Evolutionary conservation across 2,329 filamentous ascomycete genomes (phyloP).

Genomic region (Teratosphaeriaceae sp.): DNA sequence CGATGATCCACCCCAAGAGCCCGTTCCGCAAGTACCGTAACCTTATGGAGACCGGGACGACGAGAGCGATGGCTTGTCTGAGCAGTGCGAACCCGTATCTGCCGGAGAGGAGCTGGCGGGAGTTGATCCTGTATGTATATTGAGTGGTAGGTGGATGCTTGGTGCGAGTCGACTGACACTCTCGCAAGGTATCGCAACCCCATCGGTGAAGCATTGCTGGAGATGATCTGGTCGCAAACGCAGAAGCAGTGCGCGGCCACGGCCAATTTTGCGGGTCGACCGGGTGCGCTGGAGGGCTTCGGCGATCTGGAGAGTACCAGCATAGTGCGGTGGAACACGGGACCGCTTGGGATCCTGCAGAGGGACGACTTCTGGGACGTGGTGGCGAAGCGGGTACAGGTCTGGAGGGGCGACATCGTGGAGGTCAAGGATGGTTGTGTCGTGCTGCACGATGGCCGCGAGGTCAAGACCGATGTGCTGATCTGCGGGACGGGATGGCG

Average conservation of each 20-base stretch:
- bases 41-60: slow-evolving; percentile 1
- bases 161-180: too few species aligned
- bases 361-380: slow-evolving; percentile 12
- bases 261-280: slow-evolving; percentile 3
- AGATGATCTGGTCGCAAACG: slow-evolving; percentile 4
- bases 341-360: slow-evolving; percentile 8
- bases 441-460: slow-evolving; percentile 7
- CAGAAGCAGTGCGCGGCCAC: neutral
- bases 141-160: too few species aligned
- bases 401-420: slow-evolving; percentile 9
- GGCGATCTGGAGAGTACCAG: neutral
- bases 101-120: slow-evolving; percentile 4
- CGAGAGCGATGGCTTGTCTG: slow-evolving; percentile 1
- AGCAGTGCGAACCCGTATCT: slow-evolving; percentile 3
- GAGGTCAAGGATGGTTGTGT: slow-evolving; percentile 5
- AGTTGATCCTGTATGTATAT: neutral
- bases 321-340: slow-evolving; percentile 4
- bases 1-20: slow-evolving; percentile 3
- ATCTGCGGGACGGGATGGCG: slow-evolving; percentile 14
- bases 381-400: slow-evolving; percentile 9
- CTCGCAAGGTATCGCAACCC: too few species aligned
- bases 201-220: slow-evolving; percentile 2
- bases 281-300: slow-evolving; percentile 3
- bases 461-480: slow-evolving; percentile 10
- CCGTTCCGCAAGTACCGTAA: slow-evolving; percentile 1